These are phyloP conservation scores for Lasiodiplodia citricola DNA, from an alignment of 2,329 filamentous ascomycete species.

Conservation along the genomic window DNA sequence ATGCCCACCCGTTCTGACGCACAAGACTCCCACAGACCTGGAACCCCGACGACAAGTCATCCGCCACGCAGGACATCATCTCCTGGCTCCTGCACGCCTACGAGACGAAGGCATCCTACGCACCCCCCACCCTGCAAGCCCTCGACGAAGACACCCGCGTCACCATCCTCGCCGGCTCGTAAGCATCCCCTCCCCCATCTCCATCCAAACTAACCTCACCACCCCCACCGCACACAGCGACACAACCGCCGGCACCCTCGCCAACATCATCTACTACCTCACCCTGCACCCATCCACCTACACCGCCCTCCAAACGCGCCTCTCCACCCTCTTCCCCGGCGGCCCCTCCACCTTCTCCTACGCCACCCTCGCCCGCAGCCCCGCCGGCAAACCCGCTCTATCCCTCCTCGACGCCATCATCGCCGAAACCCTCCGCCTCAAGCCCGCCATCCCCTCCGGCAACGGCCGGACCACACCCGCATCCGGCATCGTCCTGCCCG, in stretches of 20 bases:
- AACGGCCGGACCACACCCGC: constrained; percentile 48
- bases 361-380: no score
- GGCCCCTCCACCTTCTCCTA: background rate
- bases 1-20: background rate
- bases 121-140: constrained; percentile 38
- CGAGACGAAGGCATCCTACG: constrained; percentile 43
- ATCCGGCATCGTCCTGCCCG: constrained; percentile 39
- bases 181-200: no score
- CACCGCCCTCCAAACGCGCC: constrained; percentile 38
- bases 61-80: constrained; percentile 42
- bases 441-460: constrained; percentile 44
- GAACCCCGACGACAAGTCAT: constrained; percentile 32
- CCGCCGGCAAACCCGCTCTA: constrained; percentile 36
- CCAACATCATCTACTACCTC: constrained; percentile 41
- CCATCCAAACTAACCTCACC: no score
- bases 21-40: constrained; percentile 30
- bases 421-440: constrained; percentile 46
- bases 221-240: constrained; percentile 35
- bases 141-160: constrained; percentile 42
- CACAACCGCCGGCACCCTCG: constrained; percentile 41
- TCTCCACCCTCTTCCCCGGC: constrained; percentile 38
- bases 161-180: constrained; percentile 40
- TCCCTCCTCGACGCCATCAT: constrained; percentile 42
- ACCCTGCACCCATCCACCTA: constrained; percentile 38
- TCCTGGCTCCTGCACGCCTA: constrained; percentile 49